Evolutionary conservation across 2,329 filamentous ascomycete species (phyloP), one percentile per base, ranked within the genome.

Genomic region (Beauveria sp.): DNA sequence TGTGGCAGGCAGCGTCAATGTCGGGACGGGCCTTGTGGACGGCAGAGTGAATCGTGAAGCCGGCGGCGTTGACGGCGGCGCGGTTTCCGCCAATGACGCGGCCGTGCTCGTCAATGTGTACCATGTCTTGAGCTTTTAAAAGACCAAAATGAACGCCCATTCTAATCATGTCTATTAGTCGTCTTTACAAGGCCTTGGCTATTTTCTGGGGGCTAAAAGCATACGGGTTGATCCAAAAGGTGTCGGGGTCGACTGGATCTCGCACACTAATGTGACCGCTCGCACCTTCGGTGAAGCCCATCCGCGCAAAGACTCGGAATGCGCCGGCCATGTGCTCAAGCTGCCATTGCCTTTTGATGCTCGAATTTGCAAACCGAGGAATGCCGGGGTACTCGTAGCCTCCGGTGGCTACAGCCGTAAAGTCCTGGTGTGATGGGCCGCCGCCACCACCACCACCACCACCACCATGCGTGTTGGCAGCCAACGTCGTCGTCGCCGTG

Each of bases 11-110:
- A 20, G 88, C 86, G 67, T 85, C 78, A 42, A 88, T 83, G 69
- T 89, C 81, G 4, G 82, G 82, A 38, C 88, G 77, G 5, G 85
- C 85, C 73, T 85, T 86, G 74, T 89, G 83, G 12, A 91, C 77
- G 26, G 86, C 87, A 7, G 80, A 81, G 73, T 91, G 88, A 66
- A 91, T 91, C 64, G 85, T 75, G 69, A 88, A 90, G 6, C 88
- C 88, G 0, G 88, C 86, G 3, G 83, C 81, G 70, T 91, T 91
- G 52, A 82, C 81, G 2, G 87, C 81, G 77, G 16, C 73, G 79
- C 68, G 69, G 67, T 88, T 87, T 1, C 87, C 87, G 18, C 84
- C 86, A 5, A 88, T 80, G 10, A 87, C 79, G 18, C 81, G 80
- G n/a, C 87, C 88, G 12, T 75, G 72, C 51, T 79, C 77, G 65